These are phyloP conservation scores for Blastobotrys peoriensis DNA, from an alignment of 805 yeast genomes.

Conservation along the genomic window DNA sequence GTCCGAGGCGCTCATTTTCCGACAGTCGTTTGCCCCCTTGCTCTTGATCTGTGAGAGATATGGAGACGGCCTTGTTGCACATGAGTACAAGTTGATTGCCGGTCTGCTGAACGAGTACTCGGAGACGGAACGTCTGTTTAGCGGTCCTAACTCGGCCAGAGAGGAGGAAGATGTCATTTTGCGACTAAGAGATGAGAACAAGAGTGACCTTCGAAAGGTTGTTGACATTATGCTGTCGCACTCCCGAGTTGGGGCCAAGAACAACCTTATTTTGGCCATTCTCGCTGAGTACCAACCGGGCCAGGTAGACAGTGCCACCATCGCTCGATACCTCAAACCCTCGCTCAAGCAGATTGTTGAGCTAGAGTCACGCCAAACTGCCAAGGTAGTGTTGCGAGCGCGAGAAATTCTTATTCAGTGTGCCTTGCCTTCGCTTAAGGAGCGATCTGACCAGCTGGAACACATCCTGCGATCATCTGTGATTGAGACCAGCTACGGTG, in stretches of 20 bases:
- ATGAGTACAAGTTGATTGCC: constrained; percentile 74
- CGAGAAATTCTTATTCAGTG: constrained; percentile 95
- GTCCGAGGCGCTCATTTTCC: constrained; percentile 38
- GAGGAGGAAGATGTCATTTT: constrained; percentile 89
- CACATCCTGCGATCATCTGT: constrained; percentile 91
- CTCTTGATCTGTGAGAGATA: constrained; percentile 64
- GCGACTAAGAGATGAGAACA: constrained; percentile 80
- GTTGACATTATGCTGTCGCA: constrained; percentile 76
- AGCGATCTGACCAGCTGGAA: constrained; percentile 95
- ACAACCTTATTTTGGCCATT: constrained; percentile 80
- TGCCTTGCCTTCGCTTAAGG: constrained; percentile 91
- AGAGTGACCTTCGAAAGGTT: constrained; percentile 67
- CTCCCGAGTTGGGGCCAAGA: constrained; percentile 88
- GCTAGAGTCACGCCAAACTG: constrained; percentile 82
- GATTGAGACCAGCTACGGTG: constrained; percentile 84
- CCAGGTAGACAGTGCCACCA: constrained; percentile 63
- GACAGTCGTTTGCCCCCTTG: constrained; percentile 65
- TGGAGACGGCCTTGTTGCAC: constrained; percentile 69
- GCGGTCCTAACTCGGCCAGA: constrained; percentile 47
- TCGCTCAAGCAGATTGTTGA: constrained; percentile 77
- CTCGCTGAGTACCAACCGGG: constrained; percentile 75
- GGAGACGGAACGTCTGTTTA: constrained; percentile 70
- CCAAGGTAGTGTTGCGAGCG: constrained; percentile 91
- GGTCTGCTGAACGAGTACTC: constrained; percentile 64
- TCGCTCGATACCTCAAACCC: constrained; percentile 61